Base-by-base conservation (phyloP, 225 moss, liverwort and hornwort genomes). In the Physcomitrium patens region DNA sequence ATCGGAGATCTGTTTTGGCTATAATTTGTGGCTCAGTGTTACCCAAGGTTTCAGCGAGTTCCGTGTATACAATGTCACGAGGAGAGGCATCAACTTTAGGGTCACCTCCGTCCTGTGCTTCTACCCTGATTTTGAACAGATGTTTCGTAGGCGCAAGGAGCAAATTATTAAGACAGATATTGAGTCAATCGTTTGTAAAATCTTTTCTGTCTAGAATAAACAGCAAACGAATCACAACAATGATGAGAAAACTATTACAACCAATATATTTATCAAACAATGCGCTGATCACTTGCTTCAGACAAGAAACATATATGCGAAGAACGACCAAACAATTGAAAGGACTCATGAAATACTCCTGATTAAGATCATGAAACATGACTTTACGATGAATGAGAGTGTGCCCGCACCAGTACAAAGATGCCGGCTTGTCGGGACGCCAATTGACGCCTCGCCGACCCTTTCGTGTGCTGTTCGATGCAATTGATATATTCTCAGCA, bases 31-130 rank as follows among this genome's bases (percentile, higher is more conserved):
- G 95, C 71, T 86, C 85, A 58, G 83, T 90, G 70, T 85, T 92
- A 60, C 87, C 84, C 60, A 87, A 85, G 49, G 82, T 85, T 70
- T 85, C 88, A 66, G 97, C 97, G 75, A 84, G 75, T 60, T 93
- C 91, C 48, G 94, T 89, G 67, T 89, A 99, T 12, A 92, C 87
- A 77, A 99, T 95, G 71, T 99, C 99, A 58, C 95, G 93, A 12
- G 99, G 99, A 64, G 86, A 88, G 57, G 84, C 88, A 17, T 86
- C 85, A 31, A 90, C 86, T 80, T 83, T 99, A 23, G 99, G 93
- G 73, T 99, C 95, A 70, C 99, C 99, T 65, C 86, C 91, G 72
- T 99, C 99, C 64, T 95, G 99, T 63, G 93, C 89, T 89, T 99
- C 95, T 68, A 92, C 94, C 99, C 99, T 99, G 78, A 10, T n/a